Percentiles rank a stretch among this genome's conserved stretches.
Evolutionary conservation across 148 eudicot genomes (phyloP).

Genomic region (Heliamphora exappendiculata): DNA sequence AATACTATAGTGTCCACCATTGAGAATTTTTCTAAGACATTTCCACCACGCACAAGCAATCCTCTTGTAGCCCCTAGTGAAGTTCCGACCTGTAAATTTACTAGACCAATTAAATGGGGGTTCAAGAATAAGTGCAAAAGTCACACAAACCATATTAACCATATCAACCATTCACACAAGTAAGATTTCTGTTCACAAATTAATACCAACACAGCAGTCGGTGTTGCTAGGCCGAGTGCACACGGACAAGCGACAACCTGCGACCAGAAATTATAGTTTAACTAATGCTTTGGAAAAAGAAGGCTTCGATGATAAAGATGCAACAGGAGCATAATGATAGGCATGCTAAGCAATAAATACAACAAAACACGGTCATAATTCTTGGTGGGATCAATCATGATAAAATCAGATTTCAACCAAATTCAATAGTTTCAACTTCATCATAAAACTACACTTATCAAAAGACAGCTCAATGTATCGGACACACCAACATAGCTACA

Average conservation of each 20-base stretch:
- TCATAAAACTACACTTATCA: neutral
- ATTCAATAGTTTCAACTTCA: neutral
- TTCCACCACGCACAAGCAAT: constrained; percentile 90
- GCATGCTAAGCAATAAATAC: neutral
- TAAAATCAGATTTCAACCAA: neutral
- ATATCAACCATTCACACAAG: neutral
- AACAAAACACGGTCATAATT: neutral
- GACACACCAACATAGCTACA: neutral
- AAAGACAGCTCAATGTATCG: neutral
- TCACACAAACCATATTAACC: neutral
- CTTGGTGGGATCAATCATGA: neutral
- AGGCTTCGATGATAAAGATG: neutral
- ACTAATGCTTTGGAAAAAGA: neutral
- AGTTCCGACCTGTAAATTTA: constrained; percentile 61
- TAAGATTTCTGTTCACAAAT: neutral
- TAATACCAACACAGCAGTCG: constrained; percentile 88
- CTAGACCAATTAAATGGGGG: constrained; percentile 2
- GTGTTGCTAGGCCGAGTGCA: constrained; percentile 98
- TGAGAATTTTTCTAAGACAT: constrained; percentile 80
- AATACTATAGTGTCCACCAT: constrained; percentile 72
- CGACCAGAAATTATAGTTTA: constrained; percentile 10
- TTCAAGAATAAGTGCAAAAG: neutral
- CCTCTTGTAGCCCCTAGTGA: constrained; percentile 95
- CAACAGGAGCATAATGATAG: neutral
- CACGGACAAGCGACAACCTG: constrained; percentile 97